Evolutionary conservation across 2,329 filamentous ascomycete genomes (phyloP).

Genomic region (Cladosporium sp.): DNA sequence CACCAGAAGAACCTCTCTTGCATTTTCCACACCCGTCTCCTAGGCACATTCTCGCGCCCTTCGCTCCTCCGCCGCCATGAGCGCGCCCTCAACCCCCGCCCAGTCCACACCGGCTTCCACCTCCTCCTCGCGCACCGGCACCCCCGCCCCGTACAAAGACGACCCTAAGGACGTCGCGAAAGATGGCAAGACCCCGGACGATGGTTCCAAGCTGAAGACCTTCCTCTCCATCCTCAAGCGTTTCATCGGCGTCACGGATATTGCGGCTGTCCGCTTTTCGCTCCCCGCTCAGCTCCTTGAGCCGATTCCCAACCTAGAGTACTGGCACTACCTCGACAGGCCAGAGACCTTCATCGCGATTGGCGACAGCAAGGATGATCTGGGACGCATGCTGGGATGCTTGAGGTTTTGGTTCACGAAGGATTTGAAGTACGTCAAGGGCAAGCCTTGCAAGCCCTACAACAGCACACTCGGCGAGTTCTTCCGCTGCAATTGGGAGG

Average conservation of each 20-base stretch:
- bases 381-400: slow-evolving; percentile 92
- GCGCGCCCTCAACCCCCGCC: slow-evolving; percentile 11
- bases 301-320: slow-evolving; percentile 93
- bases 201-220: slow-evolving; percentile 81
- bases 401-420: slow-evolving; percentile 98
- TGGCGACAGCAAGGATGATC: slow-evolving; percentile 81
- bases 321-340: slow-evolving; percentile 96
- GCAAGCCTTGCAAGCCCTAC: slow-evolving; percentile 97
- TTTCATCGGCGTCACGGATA: slow-evolving; percentile 93
- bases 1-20: not conserved
- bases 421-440: slow-evolving; percentile 97
- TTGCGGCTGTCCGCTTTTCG: slow-evolving; percentile 92
- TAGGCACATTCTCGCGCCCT: not conserved
- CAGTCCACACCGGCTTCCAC: slow-evolving; percentile 15
- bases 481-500: slow-evolving; percentile 96
- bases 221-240: slow-evolving; percentile 84
- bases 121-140: slow-evolving; percentile 16
- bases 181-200: slow-evolving; percentile 54
- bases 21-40: not conserved
- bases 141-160: slow-evolving; percentile 14
- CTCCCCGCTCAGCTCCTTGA: slow-evolving; percentile 92
- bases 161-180: slow-evolving; percentile 10
- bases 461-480: slow-evolving; percentile 97
- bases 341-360: slow-evolving; percentile 82
- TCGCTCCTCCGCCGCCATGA: slow-evolving; percentile 3